phyloP scores from a whole-genome alignment of 495 filamentous ascomycete species.

The Penicillium arizonense region DNA sequence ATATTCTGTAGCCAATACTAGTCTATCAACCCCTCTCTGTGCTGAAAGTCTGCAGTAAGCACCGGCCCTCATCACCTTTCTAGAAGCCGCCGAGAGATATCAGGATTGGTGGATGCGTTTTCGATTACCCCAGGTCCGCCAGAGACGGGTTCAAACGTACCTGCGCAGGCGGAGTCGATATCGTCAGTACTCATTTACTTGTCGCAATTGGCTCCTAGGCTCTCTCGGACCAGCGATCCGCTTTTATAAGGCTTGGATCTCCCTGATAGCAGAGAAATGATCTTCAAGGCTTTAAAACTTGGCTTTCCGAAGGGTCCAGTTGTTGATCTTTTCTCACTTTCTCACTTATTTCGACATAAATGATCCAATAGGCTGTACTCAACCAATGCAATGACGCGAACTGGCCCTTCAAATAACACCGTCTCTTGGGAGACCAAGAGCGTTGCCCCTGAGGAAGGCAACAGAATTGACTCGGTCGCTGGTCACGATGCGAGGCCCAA shows the following conservation, averaged over 20 bases:
- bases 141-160: slow-evolving; percentile 25
- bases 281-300: slow-evolving; percentile 18
- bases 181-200: slow-evolving; percentile 27
- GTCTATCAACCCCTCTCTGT: slow-evolving; percentile 23
- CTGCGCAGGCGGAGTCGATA: slow-evolving; percentile 30
- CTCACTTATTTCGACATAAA: slow-evolving; percentile 7
- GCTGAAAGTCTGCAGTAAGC: slow-evolving; percentile 5
- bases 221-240: slow-evolving; percentile 14
- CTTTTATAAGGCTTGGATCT: slow-evolving; percentile 28
- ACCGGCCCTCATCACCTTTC: slow-evolving; percentile 22
- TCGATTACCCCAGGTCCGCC: slow-evolving; percentile 30
- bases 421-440: slow-evolving; percentile 33
- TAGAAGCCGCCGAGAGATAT: slow-evolving; percentile 23
- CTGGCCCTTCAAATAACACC: slow-evolving; percentile 21
- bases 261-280: slow-evolving; percentile 19
- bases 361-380: slow-evolving; percentile 4
- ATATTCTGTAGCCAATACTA: slow-evolving; percentile 15
- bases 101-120: slow-evolving; percentile 25
- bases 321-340: slow-evolving; percentile 13
- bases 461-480: slow-evolving; percentile 23
- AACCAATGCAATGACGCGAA: slow-evolving; percentile 31
- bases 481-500: slow-evolving; percentile 32
- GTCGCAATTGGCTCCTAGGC: slow-evolving; percentile 27
- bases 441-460: slow-evolving; percentile 26
- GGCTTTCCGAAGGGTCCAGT: slow-evolving; percentile 13